Evolutionary conservation across 1,284 basidiomycete species (phyloP), one percentile per base, ranked within the genome.

Genomic region (Ceratobasidium sp.): DNA sequence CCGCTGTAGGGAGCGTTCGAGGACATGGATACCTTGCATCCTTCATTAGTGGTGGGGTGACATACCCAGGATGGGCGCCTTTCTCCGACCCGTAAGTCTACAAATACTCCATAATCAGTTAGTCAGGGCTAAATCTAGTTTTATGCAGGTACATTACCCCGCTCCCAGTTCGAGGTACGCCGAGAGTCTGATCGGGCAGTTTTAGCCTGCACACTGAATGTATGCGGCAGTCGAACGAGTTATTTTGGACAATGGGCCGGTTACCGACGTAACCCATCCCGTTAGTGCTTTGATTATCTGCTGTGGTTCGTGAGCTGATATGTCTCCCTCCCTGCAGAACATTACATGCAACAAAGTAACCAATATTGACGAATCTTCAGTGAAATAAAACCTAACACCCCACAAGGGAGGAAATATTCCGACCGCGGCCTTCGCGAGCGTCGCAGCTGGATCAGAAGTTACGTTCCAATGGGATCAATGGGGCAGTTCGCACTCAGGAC

Each of bases 401-500:
- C 36, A 24, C 6, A 17, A 56, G 53, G 53, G 66, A 11, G 66
- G 66, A 9, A 69, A 69, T 17, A 41, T 57, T 9, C 66, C 66
- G 0, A 47, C 53, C 14, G 44, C 59, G 6, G 33, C 44, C 4
- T 54, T 11, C n/a, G 66, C 36, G 15, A 44, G 15, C 33, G 66
- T 69, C 9, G 53, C 29, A 5, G 51, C 66, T n/a, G 66, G 66
- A 3, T 44, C 53, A 14, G 57, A 31, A 1, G 66, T 69, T 33
- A 69, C 66, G 22, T 69, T 69, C 66, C 66, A 69, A 47, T 69
- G 66, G 66, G 66, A 69, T 53, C 66, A 69, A 45, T 69, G 66
- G 66, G 66, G 66, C n/a, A 69, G 66, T 27, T 69, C 66, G 19
- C 66, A 69, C 22, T 69, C 66, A 17, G 66, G 66, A 29, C 66